phyloP scores from a whole-genome alignment of 2,329 filamentous ascomycete genomes.

The Zymoseptoria crescenta region DNA sequence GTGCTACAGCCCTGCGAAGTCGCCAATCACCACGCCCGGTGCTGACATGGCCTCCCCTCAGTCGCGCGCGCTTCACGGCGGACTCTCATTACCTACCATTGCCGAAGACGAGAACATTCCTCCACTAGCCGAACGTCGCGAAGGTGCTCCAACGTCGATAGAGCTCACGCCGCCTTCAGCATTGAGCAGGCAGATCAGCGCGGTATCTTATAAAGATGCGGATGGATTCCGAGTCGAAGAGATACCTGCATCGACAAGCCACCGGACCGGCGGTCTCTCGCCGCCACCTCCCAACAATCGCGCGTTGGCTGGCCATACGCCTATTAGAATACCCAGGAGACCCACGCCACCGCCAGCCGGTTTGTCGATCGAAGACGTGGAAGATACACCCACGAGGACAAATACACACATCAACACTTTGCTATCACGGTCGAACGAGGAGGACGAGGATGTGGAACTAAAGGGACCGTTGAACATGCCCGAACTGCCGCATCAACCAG shows the following conservation, averaged over 20 bases:
- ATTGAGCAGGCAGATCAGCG: not conserved
- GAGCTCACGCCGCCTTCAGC: not conserved
- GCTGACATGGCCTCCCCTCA: conserved; percentile 14
- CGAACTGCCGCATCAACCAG: conserved; percentile 27
- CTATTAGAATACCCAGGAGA: conserved; percentile 22
- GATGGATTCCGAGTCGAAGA: conserved; percentile 25
- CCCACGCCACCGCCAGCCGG: conserved; percentile 23
- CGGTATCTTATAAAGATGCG: conserved; percentile 20
- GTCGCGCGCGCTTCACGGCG: conserved; percentile 3
- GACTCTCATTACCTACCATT: conserved; percentile 25
- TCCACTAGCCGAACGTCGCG: conserved; percentile 19
- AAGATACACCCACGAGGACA: conserved; percentile 30
- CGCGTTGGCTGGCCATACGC: conserved; percentile 29
- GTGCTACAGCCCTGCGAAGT: conserved; percentile 28
- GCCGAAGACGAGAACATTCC: conserved; percentile 26
- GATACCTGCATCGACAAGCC: conserved; percentile 19
- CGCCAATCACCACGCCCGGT: conserved; percentile 26
- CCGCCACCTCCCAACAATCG: conserved; percentile 27
- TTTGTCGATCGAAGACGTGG: conserved; percentile 22
- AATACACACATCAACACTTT: conserved; percentile 30
- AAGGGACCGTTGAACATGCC: conserved; percentile 31
- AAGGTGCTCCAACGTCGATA: conserved; percentile 22
- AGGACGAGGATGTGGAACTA: conserved; percentile 27
- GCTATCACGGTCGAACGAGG: conserved; percentile 21
- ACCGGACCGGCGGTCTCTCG: conserved; percentile 16